phyloP scores from a whole-genome alignment of 2,329 filamentous ascomycete species.

The Neopestalotiopsis sp. region DNA sequence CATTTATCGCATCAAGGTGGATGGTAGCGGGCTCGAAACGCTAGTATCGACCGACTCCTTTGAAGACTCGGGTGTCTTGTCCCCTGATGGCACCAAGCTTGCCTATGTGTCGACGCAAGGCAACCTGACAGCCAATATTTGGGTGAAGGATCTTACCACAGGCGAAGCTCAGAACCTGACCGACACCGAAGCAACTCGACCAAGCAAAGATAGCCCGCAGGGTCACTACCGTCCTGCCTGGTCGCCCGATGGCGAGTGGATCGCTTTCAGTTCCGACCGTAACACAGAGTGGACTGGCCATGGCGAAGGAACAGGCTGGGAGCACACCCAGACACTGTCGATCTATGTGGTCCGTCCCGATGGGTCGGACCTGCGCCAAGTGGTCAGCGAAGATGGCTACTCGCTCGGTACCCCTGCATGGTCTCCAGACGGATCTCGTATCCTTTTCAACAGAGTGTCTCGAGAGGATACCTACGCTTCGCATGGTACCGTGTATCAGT shows the following conservation, averaged over 20 bases:
- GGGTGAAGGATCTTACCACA: conserved; percentile 43
- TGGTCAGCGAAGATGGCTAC: conserved; percentile 39
- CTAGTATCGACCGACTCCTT: conserved; percentile 40
- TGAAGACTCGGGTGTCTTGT: conserved; percentile 43
- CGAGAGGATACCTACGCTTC: conserved; percentile 43
- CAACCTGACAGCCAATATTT: conserved; percentile 44
- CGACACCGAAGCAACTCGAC: conserved; percentile 33
- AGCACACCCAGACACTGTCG: conserved; percentile 46
- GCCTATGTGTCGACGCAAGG: conserved; percentile 47
- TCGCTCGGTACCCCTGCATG: conserved; percentile 45
- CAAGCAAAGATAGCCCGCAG: conserved; percentile 33
- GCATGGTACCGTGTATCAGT: conserved; percentile 35
- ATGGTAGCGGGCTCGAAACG: conserved; percentile 42
- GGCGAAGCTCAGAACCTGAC: conserved; percentile 41
- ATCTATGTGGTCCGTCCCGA: conserved; percentile 45
- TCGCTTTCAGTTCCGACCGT: conserved; percentile 46
- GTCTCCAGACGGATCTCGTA: conserved; percentile 40
- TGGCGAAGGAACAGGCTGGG: conserved; percentile 44
- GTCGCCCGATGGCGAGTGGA: conserved; percentile 47
- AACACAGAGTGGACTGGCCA: conserved; percentile 49
- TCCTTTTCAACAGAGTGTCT: conserved; percentile 46
- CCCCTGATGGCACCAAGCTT: conserved; percentile 41
- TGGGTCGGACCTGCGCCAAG: conserved; percentile 41
- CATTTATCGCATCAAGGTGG: conserved; percentile 41
- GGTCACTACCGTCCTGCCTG: conserved; percentile 45